Evolutionary conservation across 2,329 filamentous ascomycete genomes (phyloP), one percentile per base, ranked within the genome.

Genomic region (Colletotrichum sp.): DNA sequence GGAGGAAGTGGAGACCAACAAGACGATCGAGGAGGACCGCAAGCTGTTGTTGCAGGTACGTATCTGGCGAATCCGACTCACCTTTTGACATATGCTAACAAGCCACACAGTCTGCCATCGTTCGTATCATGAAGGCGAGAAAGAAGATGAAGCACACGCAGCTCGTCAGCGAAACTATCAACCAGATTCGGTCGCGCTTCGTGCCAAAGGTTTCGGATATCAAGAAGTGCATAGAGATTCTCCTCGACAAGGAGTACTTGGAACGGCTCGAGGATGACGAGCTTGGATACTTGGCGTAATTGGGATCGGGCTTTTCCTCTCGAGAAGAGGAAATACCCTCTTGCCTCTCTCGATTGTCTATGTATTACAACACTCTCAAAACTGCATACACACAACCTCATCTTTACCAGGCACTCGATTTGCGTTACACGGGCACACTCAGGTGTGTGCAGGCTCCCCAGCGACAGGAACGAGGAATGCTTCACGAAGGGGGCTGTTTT

Each of bases 141-240:
- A 98, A 99, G 92, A 95, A 94, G 87, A 97, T 98, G 95, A 98
- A 98, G 91, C 96, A 99, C 86, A 93, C 94, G 76, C 94, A 97
- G 82, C 93, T 99, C 14, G 96, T 99, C 70, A 94, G 95, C 82
- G 97, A 99, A 86, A 97, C 96, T 28, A 98, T 99, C 84, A 94
- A 93, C 82, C 97, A 98, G 85, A 98, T 99, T 84, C 95, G 94
- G 83, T 93, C 92, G 56, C 95, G 97, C 55, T 99, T 99, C 85
- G 93, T 96, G 73, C 97, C 97, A 55, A 98, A 98, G 87, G 91
- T 99, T 34, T 90, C 92, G 18, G 97, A 99, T 80, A 99, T 99
- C 91, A 99, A 99, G 89, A 99, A 98, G 88, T 98, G 97, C 85
- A 98, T 99, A 83, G 97, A 99, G 86, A 98, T 98, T 78, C 90